phyloP scores from a whole-genome alignment of 805 yeast genomes.

The Saturnispora halmiae region DNA sequence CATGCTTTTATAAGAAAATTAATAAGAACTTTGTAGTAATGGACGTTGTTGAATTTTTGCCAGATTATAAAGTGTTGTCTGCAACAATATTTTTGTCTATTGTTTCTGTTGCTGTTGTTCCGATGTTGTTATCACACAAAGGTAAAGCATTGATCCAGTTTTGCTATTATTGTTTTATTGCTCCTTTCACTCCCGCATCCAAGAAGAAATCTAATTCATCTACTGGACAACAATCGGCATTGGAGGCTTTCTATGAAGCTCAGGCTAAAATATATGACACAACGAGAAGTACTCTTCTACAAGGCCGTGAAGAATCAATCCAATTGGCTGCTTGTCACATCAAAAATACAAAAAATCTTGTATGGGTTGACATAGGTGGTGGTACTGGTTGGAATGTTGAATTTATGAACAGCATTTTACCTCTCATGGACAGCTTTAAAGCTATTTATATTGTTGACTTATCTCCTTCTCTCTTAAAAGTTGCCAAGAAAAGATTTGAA shows the following conservation, averaged over 20 bases:
- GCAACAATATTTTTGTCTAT: slow-evolving; percentile 1
- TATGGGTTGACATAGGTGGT: slow-evolving; percentile 79
- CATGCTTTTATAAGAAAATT: background rate
- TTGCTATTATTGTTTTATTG: slow-evolving; percentile 47
- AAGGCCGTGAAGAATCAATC: slow-evolving; percentile 63
- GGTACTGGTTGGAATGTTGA: slow-evolving; percentile 83
- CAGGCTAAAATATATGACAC: slow-evolving; percentile 73
- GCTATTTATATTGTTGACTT: slow-evolving; percentile 67
- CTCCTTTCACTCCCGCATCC: slow-evolving; percentile 39
- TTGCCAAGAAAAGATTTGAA: slow-evolving; percentile 53
- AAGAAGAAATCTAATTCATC: slow-evolving; percentile 21
- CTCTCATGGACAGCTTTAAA: slow-evolving; percentile 42
- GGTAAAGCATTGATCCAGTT: slow-evolving; percentile 25
- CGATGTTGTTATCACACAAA: slow-evolving; percentile 11
- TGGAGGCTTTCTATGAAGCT: slow-evolving; percentile 63
- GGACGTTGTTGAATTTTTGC: too few species aligned
- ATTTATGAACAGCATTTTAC: slow-evolving; percentile 51
- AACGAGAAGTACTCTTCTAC: slow-evolving; percentile 55
- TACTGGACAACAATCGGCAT: slow-evolving; percentile 45
- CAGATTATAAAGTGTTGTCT: too few species aligned
- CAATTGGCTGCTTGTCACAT: slow-evolving; percentile 52
- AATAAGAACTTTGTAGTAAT: too few species aligned
- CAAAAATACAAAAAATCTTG: slow-evolving; percentile 33
- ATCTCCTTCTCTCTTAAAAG: slow-evolving; percentile 66
- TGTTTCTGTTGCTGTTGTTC: slow-evolving; percentile 1